Percentiles rank a stretch among this genome's conserved stretches.
Conservation (phyloP, 2,329 filamentous ascomycete species). For the Calonectria leucothoes region DNA sequence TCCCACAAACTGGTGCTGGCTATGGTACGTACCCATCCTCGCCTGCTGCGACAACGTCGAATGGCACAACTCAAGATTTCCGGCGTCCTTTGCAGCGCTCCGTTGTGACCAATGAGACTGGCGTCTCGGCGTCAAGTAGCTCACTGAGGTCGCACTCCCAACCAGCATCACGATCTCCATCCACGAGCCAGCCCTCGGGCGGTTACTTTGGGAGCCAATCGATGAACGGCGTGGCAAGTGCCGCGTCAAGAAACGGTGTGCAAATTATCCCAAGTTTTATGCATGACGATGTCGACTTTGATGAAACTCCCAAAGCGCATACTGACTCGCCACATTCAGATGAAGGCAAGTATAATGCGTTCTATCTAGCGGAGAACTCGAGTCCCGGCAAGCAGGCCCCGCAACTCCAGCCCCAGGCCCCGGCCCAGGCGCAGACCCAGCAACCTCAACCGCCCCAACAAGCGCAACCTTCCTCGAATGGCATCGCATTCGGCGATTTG, state of each 20-base stretch:
- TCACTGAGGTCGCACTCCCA: slow-evolving; percentile 75
- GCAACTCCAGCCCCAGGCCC: slow-evolving; percentile 37
- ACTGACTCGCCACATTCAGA: slow-evolving; percentile 62
- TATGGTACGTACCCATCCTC: slow-evolving; percentile 69
- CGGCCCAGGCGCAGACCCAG: too few relatives aligned
- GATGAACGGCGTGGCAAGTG: slow-evolving; percentile 49
- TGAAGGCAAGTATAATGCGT: slow-evolving; percentile 50
- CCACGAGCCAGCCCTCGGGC: slow-evolving; percentile 41
- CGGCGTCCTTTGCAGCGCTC: slow-evolving; percentile 69
- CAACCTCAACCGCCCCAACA: not conserved
- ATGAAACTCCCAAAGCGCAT: slow-evolving; percentile 55
- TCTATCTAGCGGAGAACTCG: slow-evolving; percentile 42
- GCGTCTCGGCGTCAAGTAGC: slow-evolving; percentile 60
- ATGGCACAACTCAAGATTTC: slow-evolving; percentile 60
- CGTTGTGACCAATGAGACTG: slow-evolving; percentile 60
- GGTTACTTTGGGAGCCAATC: slow-evolving; percentile 47
- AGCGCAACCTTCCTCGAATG: slow-evolving; percentile 45
- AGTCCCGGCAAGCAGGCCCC: slow-evolving; percentile 42
- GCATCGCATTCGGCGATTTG: slow-evolving; percentile 62
- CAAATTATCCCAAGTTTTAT: slow-evolving; percentile 65
- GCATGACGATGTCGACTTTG: slow-evolving; percentile 64
- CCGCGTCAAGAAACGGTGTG: slow-evolving; percentile 56
- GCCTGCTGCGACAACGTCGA: slow-evolving; percentile 57
- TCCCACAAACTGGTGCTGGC: slow-evolving; percentile 55
- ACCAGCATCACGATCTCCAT: slow-evolving; percentile 64